phyloP scores from a whole-genome alignment of 352 stramenopile species.

The Plasmopara viticola region DNA sequence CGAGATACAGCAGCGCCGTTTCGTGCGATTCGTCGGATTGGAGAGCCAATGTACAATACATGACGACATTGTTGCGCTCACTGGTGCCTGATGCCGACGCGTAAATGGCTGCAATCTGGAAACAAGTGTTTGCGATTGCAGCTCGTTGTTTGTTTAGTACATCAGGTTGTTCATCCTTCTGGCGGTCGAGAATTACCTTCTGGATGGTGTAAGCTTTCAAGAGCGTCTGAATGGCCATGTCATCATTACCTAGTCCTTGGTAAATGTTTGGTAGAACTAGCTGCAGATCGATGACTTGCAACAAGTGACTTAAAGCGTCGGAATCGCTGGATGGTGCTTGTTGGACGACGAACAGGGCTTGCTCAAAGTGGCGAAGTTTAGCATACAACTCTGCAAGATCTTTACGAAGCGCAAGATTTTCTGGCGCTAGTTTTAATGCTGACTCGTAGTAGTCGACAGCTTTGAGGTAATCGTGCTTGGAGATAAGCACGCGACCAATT shows the following conservation, averaged over 20 bases:
- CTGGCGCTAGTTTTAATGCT: slow-evolving; percentile 70
- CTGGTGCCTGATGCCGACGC: slow-evolving; percentile 20
- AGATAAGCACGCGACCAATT: slow-evolving; percentile 88
- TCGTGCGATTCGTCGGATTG: slow-evolving; percentile 79
- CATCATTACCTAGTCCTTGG: slow-evolving; percentile 51
- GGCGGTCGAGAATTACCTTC: slow-evolving; percentile 74
- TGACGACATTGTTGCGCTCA: slow-evolving; percentile 59
- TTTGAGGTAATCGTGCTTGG: slow-evolving; percentile 91
- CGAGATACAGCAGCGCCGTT: slow-evolving; percentile 77
- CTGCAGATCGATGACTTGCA: slow-evolving; percentile 67
- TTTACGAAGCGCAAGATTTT: slow-evolving; percentile 77
- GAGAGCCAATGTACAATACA: slow-evolving; percentile 74
- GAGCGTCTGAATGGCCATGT: slow-evolving; percentile 73
- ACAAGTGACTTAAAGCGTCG: slow-evolving; percentile 59
- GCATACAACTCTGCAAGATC: slow-evolving; percentile 88
- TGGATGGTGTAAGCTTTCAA: slow-evolving; percentile 80
- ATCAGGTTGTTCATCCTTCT: slow-evolving; percentile 78
- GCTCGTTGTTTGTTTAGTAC: slow-evolving; percentile 66
- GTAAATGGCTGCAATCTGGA: slow-evolving; percentile 73
- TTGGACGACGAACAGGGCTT: slow-evolving; percentile 76
- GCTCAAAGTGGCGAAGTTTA: slow-evolving; percentile 81
- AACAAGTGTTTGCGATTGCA: slow-evolving; percentile 79
- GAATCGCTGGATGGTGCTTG: slow-evolving; percentile 57
- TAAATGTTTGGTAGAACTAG: slow-evolving; percentile 80
- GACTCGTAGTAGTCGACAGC: slow-evolving; percentile 92